Evolutionary conservation across 176 grass and related monocot genomes (phyloP).

Genomic region (Microstegium vimineum): DNA sequence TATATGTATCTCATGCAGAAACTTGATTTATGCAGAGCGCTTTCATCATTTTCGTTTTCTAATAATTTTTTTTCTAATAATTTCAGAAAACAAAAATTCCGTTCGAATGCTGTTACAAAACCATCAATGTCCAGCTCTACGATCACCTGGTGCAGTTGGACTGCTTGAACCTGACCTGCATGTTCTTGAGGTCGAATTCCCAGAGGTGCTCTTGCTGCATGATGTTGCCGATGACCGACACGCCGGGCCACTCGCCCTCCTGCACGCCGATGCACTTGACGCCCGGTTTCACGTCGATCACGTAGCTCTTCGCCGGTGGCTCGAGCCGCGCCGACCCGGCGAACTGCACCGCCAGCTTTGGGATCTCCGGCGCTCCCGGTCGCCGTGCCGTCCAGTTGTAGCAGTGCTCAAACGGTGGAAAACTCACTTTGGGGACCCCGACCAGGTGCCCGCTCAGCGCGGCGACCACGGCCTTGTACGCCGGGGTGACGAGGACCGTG

Average conservation of each 20-base stretch:
- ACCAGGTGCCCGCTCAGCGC: slow-evolving; percentile 51
- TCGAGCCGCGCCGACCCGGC: slow-evolving; percentile 38
- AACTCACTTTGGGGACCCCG: slow-evolving; percentile 32
- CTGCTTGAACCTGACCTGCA: slow-evolving; percentile 52
- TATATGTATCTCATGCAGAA: background rate
- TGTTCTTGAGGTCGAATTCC: slow-evolving; percentile 80
- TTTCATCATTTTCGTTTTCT: background rate
- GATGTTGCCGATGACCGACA: slow-evolving; percentile 78
- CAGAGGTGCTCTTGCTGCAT: slow-evolving; percentile 92
- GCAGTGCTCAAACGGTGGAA: slow-evolving; percentile 82
- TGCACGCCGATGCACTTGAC: slow-evolving; percentile 79
- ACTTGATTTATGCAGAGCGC: background rate
- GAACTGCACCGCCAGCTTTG: slow-evolving; percentile 61
- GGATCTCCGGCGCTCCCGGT: slow-evolving; percentile 9
- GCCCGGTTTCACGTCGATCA: slow-evolving; percentile 64
- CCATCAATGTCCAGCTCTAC: background rate
- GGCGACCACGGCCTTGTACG: slow-evolving; percentile 57
- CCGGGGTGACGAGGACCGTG: slow-evolving; percentile 57
- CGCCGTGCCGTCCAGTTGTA: slow-evolving; percentile 73
- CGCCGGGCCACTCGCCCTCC: slow-evolving; percentile 54
- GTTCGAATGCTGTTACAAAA: background rate
- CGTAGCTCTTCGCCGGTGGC: slow-evolving; percentile 86
- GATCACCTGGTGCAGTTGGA: slow-evolving; percentile 32
- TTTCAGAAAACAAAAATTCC: background rate
- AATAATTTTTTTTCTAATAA: background rate